These are phyloP conservation scores for Eruca vesicaria DNA, from an alignment of 441 rosid species.

Conservation along the genomic window DNA sequence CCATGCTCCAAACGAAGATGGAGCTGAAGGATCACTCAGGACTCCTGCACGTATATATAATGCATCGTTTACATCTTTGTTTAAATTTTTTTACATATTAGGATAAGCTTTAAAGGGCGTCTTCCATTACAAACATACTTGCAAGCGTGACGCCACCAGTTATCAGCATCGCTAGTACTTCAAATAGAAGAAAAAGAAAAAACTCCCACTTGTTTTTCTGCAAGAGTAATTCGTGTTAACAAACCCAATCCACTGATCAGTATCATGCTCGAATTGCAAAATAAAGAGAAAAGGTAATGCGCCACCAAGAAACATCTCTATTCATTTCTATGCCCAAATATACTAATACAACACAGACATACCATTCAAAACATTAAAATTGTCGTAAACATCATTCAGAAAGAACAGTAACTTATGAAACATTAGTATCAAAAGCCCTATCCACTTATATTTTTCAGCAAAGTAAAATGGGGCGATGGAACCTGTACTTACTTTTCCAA, in stretches of 20 bases:
- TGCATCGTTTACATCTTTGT: neutral
- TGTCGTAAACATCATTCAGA: neutral
- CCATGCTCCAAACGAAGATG: conserved; percentile 84
- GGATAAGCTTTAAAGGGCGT: conserved; percentile 15
- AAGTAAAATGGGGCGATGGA: neutral
- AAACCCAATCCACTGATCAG: conserved; percentile 7
- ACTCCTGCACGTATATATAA: conserved; percentile 56
- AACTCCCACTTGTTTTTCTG: conserved; percentile 99
- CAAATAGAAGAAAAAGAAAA: conserved; percentile 79
- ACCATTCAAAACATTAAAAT: neutral
- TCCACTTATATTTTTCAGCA: neutral
- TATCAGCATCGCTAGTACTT: conserved; percentile 83
- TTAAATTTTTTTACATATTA: conserved; percentile 7
- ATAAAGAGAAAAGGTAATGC: neutral
- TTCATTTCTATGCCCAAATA: neutral
- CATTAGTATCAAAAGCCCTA: conserved; percentile 8
- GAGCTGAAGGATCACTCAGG: conserved; percentile 75
- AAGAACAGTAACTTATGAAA: neutral
- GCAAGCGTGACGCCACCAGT: conserved; percentile 83
- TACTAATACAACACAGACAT: neutral
- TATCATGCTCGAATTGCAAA: conserved; percentile 41
- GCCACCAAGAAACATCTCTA: conserved; percentile 5
- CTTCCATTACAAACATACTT: conserved; percentile 52
- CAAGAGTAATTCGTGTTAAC: conserved; percentile 16
- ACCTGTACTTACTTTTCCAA: conserved; percentile 75